Evolutionary conservation across 495 filamentous ascomycete genomes (phyloP), one percentile per base, ranked within the genome.

Genomic region (Aspergillus sclerotioniger): DNA sequence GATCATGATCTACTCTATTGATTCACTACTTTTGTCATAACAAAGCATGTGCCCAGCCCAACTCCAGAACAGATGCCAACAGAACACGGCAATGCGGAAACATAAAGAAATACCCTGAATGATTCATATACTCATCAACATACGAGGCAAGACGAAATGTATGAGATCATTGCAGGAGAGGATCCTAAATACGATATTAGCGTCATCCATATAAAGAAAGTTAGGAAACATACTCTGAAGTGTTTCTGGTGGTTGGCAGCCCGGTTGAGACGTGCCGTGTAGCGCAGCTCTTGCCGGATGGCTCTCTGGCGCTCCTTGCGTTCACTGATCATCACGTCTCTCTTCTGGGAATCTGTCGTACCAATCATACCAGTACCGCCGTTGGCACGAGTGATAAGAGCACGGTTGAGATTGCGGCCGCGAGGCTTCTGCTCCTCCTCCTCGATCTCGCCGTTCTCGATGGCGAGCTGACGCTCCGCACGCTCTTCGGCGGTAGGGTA

Each of bases 291-390:
- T 45, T 78, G 80, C 56, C 85, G 76, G 54, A 85, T 75, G 47
- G 85, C 84, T 51, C 81, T 76, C 69, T 82, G 86, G 43, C 80
- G 71, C 51, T 88, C 85, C 63, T 83, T 81, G 68, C 87, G 88
- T 71, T 92, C 88, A 9, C 80, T 75, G 5, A 76, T 76, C 4
- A 69, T 65, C 19, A 88, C 84, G 60, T 88, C 82, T 41, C 79
- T 76, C 71, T 85, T 91, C 79, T 89, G 89, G 45, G 78, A 72
- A n/a, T 85, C 83, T 3, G 78, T 83, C 13, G 87, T 88, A 41
- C 88, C 88, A 43, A 90, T 64, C 88, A 95, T 88, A 44, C 91
- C 91, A 33, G 81, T 66, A 21, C 87, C 87, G 29, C 87, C 87
- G 60, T 90, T 89, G 16, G 86, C 87, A 59, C 88, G 80, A 45